Evolutionary conservation across 768 basidiomycete genomes (phyloP).

Genomic region (Leccinellum rugosiceps): DNA sequence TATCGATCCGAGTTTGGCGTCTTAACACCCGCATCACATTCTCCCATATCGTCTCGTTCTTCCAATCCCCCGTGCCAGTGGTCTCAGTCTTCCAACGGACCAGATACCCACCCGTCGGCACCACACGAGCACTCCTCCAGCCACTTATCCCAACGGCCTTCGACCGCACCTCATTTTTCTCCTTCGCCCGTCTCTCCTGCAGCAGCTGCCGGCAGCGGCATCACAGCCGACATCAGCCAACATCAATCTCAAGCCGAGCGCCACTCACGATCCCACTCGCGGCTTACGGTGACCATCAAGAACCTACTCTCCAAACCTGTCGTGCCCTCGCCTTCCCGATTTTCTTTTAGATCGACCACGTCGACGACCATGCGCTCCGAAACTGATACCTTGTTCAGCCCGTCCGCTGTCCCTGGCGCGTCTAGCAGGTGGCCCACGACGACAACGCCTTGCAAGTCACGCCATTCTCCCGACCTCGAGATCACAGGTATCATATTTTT

Average conservation of each 20-base stretch:
- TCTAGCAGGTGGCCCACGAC: slow-evolving; percentile 11
- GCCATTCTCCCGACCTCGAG: slow-evolving; percentile 20
- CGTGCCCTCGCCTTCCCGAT: slow-evolving; percentile 18
- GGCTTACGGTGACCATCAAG: slow-evolving; percentile 31
- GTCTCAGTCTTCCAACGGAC: slow-evolving; percentile 18
- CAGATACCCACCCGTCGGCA: slow-evolving; percentile 13
- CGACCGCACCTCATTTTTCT: slow-evolving; percentile 10
- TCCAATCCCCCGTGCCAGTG: slow-evolving; percentile 18
- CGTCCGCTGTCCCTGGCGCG: slow-evolving; percentile 5
- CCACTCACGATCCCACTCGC: slow-evolving; percentile 14
- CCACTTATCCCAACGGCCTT: slow-evolving; percentile 14
- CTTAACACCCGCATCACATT: slow-evolving; percentile 7
- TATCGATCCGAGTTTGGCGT: slow-evolving; percentile 18
- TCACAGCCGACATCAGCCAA: neutral
- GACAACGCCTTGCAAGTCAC: slow-evolving; percentile 19
- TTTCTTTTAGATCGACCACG: slow-evolving; percentile 17
- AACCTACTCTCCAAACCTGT: slow-evolving; percentile 35
- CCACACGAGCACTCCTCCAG: neutral
- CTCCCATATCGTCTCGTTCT: slow-evolving; percentile 14
- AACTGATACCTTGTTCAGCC: slow-evolving; percentile 5
- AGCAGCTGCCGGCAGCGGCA: neutral
- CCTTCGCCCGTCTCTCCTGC: neutral
- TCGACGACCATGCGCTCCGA: slow-evolving; percentile 5
- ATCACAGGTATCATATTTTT: slow-evolving; percentile 9
- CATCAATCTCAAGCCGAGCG: neutral